Conservation (phyloP, 129 eudicot species). For the Saussurea involucrata region DNA sequence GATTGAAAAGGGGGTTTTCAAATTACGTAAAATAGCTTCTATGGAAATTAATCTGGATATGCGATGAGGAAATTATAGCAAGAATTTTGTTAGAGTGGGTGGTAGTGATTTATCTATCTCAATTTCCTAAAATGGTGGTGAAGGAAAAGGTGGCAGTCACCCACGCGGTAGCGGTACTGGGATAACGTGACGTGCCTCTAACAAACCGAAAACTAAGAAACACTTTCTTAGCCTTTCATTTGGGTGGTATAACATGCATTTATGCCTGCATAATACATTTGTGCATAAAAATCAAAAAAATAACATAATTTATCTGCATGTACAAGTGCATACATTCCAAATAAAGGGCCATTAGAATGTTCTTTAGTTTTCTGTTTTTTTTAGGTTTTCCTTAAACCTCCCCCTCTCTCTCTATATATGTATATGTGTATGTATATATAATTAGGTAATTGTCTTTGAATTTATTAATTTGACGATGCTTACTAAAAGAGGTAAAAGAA, state of each 20-base stretch:
- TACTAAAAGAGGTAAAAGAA: neutral
- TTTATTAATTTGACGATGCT: neutral
- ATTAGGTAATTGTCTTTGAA: neutral
- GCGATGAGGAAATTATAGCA: neutral
- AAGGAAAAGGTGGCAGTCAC: slow-evolving; percentile 31
- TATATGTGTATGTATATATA: neutral
- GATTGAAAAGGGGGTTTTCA: neutral
- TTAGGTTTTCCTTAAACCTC: too few relatives aligned
- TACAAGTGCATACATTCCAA: too few relatives aligned
- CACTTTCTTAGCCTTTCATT: too few relatives aligned
- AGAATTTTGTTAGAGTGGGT: slow-evolving; percentile 15
- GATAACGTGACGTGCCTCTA: slow-evolving; percentile 35
- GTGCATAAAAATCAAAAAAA: too few relatives aligned
- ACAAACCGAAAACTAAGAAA: too few relatives aligned
- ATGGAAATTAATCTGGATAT: slow-evolving; percentile 3
- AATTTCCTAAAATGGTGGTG: slow-evolving; percentile 29
- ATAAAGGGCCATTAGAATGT: too few relatives aligned
- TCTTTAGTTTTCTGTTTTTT: too few relatives aligned
- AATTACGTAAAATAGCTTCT: neutral
- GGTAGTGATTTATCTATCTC: slow-evolving; percentile 14
- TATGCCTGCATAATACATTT: too few relatives aligned
- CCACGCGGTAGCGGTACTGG: slow-evolving; percentile 19
- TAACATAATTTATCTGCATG: too few relatives aligned
- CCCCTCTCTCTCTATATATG: too few relatives aligned
- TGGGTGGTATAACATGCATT: too few relatives aligned